Evolutionary conservation across 371 early-diverging fungal genomes (phyloP).

Genomic region (Syncephalastrum sp.): DNA sequence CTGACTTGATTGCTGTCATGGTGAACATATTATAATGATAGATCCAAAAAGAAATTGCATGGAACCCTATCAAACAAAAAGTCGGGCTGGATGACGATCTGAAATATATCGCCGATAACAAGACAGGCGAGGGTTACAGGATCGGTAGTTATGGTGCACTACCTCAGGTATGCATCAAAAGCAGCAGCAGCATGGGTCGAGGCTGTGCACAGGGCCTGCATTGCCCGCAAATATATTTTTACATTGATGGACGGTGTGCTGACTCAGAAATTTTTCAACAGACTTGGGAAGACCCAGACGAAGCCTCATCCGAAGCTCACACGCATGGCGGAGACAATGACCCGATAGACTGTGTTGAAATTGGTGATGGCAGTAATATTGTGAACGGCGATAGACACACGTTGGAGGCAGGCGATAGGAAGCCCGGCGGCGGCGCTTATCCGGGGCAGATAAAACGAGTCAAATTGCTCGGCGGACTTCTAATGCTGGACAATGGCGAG

Average conservation of each 20-base stretch:
- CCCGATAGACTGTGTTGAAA: conserved; percentile 95
- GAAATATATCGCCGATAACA: too few relatives aligned
- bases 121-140: too few relatives aligned
- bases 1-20: too few relatives aligned
- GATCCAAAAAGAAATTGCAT: conserved; percentile 24
- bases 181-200: too few relatives aligned
- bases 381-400: too few relatives aligned
- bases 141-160: too few relatives aligned
- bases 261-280: conserved; percentile 65
- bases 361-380: conserved; percentile 61
- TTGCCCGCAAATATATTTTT: too few relatives aligned
- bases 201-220: too few relatives aligned
- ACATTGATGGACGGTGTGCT: too few relatives aligned
- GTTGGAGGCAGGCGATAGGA: conserved; percentile 48
- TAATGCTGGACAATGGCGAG: conserved; percentile 93
- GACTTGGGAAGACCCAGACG: conserved; percentile 98
- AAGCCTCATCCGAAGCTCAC: conserved; percentile 81
- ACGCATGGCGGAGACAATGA: conserved; percentile 91
- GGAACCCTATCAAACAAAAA: conserved; percentile 99
- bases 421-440: conserved; percentile 13
- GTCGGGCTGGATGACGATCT: too few relatives aligned
- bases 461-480: conserved; percentile 93
- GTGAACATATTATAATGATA: background rate
- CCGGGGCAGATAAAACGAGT: conserved; percentile 96
- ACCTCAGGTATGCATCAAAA: too few relatives aligned